A percentile compares a stretch with the other conserved stretches of the same genome.
Conservation (phyloP, 164 flowering plant species). For the Piper betle region DNA sequence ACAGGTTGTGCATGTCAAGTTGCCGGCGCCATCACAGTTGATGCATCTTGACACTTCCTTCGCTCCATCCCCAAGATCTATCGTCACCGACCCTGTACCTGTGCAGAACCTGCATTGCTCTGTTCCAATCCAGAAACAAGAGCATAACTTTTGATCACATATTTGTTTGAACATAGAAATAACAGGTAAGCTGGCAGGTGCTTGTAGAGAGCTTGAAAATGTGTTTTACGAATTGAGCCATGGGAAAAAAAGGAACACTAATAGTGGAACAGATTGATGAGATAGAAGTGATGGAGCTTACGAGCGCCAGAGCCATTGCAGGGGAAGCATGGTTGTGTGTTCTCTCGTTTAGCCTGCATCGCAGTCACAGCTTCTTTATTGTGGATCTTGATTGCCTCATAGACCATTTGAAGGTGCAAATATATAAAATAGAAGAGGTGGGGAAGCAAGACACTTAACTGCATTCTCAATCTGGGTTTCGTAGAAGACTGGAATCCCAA, state of each 20-base stretch:
- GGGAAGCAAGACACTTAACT: constrained; percentile 23
- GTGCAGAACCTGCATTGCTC: constrained; percentile 88
- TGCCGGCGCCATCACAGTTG: constrained; percentile 80
- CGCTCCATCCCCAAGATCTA: constrained; percentile 79
- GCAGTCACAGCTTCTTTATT: background rate
- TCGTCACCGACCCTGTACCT: constrained; percentile 62
- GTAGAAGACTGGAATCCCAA: constrained; percentile 87
- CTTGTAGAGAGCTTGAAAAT: background rate
- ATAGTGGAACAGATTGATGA: background rate
- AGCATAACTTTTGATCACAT: background rate
- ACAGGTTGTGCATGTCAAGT: constrained; percentile 92
- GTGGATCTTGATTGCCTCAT: background rate
- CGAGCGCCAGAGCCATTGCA: constrained; percentile 89
- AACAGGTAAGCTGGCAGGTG: background rate
- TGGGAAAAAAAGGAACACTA: background rate
- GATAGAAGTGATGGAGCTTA: constrained; percentile 3
- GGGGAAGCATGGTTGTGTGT: constrained; percentile 91
- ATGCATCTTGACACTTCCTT: constrained; percentile 81
- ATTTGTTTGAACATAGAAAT: background rate
- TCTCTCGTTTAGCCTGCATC: constrained; percentile 78
- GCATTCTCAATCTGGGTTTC: constrained; percentile 88
- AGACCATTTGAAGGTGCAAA: no score
- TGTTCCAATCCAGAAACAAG: constrained; percentile 12
- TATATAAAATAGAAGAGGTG: no score
- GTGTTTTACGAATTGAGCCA: no score